Evolutionary conservation across 352 stramenopile genomes (phyloP), one percentile per base, ranked within the genome.

Genomic region (Globisporangium splendens): DNA sequence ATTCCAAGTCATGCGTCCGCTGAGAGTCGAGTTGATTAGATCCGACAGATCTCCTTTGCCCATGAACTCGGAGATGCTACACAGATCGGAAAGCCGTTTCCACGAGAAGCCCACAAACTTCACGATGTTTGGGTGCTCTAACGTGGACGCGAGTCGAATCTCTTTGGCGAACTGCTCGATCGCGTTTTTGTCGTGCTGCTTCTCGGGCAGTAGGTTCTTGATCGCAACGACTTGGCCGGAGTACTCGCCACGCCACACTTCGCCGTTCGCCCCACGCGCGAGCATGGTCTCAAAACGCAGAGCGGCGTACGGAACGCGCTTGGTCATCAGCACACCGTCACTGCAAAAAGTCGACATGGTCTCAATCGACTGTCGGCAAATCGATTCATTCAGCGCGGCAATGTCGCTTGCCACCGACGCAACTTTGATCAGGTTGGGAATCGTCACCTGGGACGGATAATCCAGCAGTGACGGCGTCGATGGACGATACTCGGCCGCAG

Each of bases 1-100:
- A 31, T 44, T 61, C 64, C 64, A 71, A 3, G 38, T 54, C n/a
- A 71, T 54, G 6, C 44, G 12, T 0, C 39, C 44, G 35, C 61
- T 68, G 35, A 65, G 35, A n/a, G 72, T 69, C 18, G 61, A 63
- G 52, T 66, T 64, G 41, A 77, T 56, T 1, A 77, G 39, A 15
- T 67, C 53, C 3, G 62, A 69, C 13, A 77, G 47, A 52, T 77
- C 69, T 6, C 69, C 69, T 46, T 63, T 58, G 13, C 53, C 20
- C 69, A 77, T 77, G 20, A 69, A 77, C 50, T 77, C 69, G 8
- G 58, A 69, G 13, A 77, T 22, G 17, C 59, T 69, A 44, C 65
- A 72, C n/a, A 77, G 48, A 44, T 77, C 69, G 13, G 65, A 59
- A 17, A 72, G 38, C 7, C 56, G 54, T 6, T 58, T 61, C 69